Percentiles rank a stretch among this genome's conserved stretches.
phyloP scores from a whole-genome alignment of 2,329 filamentous ascomycete species.

The Lasiodiplodia sp. region DNA sequence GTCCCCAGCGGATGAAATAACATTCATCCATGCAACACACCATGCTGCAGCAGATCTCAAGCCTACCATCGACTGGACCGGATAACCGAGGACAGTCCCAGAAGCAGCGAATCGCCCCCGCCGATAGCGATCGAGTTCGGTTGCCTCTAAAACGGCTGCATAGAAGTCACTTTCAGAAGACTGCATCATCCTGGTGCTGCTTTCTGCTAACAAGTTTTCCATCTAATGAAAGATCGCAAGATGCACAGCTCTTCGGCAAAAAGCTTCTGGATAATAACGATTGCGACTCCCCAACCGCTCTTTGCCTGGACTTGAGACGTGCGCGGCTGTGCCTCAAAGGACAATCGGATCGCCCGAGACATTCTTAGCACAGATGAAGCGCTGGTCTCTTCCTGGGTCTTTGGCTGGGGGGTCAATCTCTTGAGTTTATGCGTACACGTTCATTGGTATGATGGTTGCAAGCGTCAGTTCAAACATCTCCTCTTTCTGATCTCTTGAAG shows the following conservation, averaged over 20 bases:
- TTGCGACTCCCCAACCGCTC: background rate
- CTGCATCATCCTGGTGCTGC: background rate
- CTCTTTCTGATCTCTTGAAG: background rate
- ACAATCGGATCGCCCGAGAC: background rate
- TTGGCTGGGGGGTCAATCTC: background rate
- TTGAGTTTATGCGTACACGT: conserved; percentile 1
- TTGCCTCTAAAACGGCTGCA: background rate
- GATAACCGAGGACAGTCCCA: background rate
- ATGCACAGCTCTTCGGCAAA: background rate
- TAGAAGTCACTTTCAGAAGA: background rate
- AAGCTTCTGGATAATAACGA: background rate
- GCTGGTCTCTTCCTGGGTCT: background rate
- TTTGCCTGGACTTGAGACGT: background rate
- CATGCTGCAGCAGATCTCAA: conserved; percentile 1
- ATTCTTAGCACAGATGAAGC: background rate
- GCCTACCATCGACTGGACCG: background rate
- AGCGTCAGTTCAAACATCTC: background rate
- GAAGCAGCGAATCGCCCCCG: background rate
- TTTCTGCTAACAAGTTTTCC: background rate
- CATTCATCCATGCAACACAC: background rate
- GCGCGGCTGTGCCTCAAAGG: background rate
- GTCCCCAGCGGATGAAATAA: background rate
- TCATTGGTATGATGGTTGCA: background rate
- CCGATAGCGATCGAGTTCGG: background rate
- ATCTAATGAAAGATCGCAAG: background rate